Evolutionary conservation across 495 filamentous ascomycete species (phyloP).

Genomic region (Hypomontagnella monticulosa): DNA sequence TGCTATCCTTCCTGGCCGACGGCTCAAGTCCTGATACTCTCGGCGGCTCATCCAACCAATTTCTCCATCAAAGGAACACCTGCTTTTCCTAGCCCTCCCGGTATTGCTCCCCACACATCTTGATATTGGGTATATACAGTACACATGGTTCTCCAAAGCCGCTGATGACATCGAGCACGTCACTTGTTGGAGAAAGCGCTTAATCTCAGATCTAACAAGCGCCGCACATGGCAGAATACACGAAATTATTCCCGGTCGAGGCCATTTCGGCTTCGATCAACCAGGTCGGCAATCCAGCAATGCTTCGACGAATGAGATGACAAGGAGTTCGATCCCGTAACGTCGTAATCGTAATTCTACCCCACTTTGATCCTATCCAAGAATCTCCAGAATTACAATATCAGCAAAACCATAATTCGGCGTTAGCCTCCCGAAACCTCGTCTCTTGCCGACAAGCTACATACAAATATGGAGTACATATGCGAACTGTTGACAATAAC

Average conservation of each 20-base stretch:
- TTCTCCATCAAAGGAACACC: constrained; percentile 20
- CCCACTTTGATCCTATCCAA: constrained; percentile 27
- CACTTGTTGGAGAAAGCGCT: constrained; percentile 4
- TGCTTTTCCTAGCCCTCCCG: constrained; percentile 28
- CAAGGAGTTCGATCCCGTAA: constrained; percentile 24
- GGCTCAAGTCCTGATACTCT: constrained; percentile 10
- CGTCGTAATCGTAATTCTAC: constrained; percentile 27
- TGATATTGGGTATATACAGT: constrained; percentile 6
- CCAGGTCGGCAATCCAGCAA: not conserved
- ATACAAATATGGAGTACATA: constrained; percentile 14
- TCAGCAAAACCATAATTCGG: constrained; percentile 29
- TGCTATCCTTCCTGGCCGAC: constrained; percentile 4
- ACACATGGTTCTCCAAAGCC: constrained; percentile 7
- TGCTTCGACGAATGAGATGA: constrained; percentile 20
- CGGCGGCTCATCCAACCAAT: constrained; percentile 28
- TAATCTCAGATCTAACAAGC: constrained; percentile 12
- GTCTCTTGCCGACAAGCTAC: constrained; percentile 22
- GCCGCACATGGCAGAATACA: constrained; percentile 17
- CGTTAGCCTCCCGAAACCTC: constrained; percentile 22
- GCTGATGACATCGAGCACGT: constrained; percentile 15
- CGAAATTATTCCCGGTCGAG: constrained; percentile 5
- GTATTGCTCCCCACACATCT: constrained; percentile 25
- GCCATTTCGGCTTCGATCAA: not conserved
- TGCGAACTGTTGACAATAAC: constrained; percentile 17
- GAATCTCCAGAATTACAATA: constrained; percentile 10